A percentile compares a stretch with the other conserved stretches of the same genome.
These are phyloP conservation scores for Schizophyllum commune DNA, from an alignment of 1,284 basidiomycete genomes.

Conservation along the genomic window DNA sequence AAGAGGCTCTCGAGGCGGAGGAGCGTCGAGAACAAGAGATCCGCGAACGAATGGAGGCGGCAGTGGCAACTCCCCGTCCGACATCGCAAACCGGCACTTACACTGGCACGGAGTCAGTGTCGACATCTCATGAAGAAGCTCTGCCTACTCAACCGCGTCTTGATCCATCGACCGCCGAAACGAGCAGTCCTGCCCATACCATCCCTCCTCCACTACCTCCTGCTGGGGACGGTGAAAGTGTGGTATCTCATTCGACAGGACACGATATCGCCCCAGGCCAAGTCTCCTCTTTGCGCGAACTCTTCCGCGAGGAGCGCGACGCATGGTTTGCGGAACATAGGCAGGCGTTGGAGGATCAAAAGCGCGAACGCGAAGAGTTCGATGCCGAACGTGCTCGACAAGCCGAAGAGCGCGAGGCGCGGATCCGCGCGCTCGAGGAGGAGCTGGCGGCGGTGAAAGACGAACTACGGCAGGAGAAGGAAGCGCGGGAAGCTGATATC, in stretches of 20 bases:
- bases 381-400: conserved; percentile 40
- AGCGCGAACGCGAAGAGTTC: conserved; percentile 41
- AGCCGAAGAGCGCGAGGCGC: conserved; percentile 41
- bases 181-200: not conserved
- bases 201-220: not conserved
- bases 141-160: too few relatives aligned
- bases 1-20: conserved; percentile 23
- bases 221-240: not conserved
- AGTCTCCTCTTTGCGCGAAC: not conserved
- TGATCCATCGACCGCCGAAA: too few relatives aligned
- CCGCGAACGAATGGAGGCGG: conserved; percentile 39
- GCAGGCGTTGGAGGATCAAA: conserved; percentile 27
- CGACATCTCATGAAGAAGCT: too few relatives aligned
- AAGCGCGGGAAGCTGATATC: conserved; percentile 48
- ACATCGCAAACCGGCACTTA: not conserved
- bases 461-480: conserved; percentile 48
- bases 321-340: not conserved
- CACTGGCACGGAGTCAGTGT: not conserved
- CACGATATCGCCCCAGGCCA: not conserved
- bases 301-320: not conserved
- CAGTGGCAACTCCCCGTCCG: conserved; percentile 24
- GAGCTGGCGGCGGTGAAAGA: conserved; percentile 49
- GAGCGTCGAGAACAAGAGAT: conserved; percentile 46
- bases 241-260: not conserved
- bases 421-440: conserved; percentile 52